Percentiles rank a stretch among this genome's conserved stretches.
phyloP scores from a whole-genome alignment of 768 basidiomycete species.

The Lactarius akahatsu region DNA sequence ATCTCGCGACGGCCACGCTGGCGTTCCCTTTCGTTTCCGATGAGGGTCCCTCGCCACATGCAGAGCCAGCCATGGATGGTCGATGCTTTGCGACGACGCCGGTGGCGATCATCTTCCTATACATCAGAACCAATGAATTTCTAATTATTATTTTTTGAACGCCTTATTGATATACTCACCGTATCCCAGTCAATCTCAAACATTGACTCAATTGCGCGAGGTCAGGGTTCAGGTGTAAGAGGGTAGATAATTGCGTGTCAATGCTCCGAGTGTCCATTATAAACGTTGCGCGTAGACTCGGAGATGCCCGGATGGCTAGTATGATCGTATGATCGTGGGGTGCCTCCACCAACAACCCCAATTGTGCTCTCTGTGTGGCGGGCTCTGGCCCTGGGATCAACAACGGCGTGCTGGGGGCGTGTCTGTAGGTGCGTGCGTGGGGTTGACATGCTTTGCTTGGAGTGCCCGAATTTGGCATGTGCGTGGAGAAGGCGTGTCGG shows the following conservation, averaged over 20 bases:
- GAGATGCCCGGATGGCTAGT: slow-evolving; percentile 20
- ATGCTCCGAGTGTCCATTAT: not conserved
- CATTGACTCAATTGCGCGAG: slow-evolving; percentile 10
- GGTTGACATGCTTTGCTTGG: not conserved
- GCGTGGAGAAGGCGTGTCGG: slow-evolving; percentile 14
- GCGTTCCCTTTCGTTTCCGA: slow-evolving; percentile 27
- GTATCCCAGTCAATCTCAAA: slow-evolving; percentile 27
- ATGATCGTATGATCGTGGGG: slow-evolving; percentile 1
- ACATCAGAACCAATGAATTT: not conserved
- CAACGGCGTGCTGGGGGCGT: not conserved
- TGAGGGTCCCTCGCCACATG: slow-evolving; percentile 30
- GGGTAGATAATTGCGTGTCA: not conserved
- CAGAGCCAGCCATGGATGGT: slow-evolving; percentile 31
- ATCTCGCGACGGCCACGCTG: slow-evolving; percentile 29
- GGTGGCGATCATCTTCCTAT: slow-evolving; percentile 18
- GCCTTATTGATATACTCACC: slow-evolving; percentile 14
- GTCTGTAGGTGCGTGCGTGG: slow-evolving; percentile 8
- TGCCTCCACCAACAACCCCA: slow-evolving; percentile 3
- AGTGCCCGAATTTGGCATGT: not conserved
- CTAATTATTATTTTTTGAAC: not conserved
- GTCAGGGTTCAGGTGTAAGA: slow-evolving; percentile 21
- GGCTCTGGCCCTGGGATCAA: not conserved
- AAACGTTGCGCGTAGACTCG: slow-evolving; percentile 11
- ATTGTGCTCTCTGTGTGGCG: not conserved
- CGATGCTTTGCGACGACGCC: slow-evolving; percentile 25